These are phyloP conservation scores for Pichia sp. DNA, from an alignment of 1,139 yeast species.

Conservation along the genomic window DNA sequence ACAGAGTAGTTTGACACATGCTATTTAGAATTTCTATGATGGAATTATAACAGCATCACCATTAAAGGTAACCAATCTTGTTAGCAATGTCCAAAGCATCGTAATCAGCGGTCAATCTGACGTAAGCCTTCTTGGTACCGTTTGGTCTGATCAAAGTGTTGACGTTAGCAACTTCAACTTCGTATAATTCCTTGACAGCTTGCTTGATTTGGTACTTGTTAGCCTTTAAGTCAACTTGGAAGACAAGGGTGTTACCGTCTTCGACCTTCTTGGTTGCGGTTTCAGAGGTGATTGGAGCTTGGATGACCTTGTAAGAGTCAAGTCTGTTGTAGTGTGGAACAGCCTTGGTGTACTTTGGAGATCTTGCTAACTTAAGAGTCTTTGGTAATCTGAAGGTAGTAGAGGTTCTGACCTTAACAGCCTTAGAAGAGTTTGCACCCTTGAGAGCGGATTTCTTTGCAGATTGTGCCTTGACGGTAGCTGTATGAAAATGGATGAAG, in stretches of 20 bases:
- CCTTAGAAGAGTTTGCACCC: conserved; percentile 92
- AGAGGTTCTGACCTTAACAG: conserved; percentile 88
- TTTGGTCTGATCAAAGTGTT: conserved; percentile 98
- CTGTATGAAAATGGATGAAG: conserved; percentile 1
- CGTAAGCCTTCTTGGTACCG: conserved; percentile 99
- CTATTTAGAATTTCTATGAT: too few species aligned
- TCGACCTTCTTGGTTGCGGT: conserved; percentile 99
- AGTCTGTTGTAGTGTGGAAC: conserved; percentile 97
- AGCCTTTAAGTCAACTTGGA: conserved; percentile 95
- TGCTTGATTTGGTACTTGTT: conserved; percentile 98
- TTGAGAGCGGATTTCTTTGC: conserved; percentile 99
- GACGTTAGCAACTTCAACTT: conserved; percentile 88
- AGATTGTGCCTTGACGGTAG: conserved; percentile 68
- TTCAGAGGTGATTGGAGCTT: conserved; percentile 96
- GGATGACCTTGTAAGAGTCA: conserved; percentile 93
- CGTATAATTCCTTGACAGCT: conserved; percentile 98
- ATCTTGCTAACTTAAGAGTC: conserved; percentile 89
- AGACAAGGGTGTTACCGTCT: conserved; percentile 98
- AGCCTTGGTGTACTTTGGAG: conserved; percentile 94
- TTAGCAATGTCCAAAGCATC: conserved; percentile 99
- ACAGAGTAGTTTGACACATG: too few species aligned
- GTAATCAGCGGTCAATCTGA: conserved; percentile 98
- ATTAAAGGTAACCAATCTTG: conserved; percentile 96
- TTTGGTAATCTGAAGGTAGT: conserved; percentile 97
- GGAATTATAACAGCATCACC: conserved; percentile 3